Conservation (phyloP, 345 rosid genomes). For the Trapa bicornis region DNA sequence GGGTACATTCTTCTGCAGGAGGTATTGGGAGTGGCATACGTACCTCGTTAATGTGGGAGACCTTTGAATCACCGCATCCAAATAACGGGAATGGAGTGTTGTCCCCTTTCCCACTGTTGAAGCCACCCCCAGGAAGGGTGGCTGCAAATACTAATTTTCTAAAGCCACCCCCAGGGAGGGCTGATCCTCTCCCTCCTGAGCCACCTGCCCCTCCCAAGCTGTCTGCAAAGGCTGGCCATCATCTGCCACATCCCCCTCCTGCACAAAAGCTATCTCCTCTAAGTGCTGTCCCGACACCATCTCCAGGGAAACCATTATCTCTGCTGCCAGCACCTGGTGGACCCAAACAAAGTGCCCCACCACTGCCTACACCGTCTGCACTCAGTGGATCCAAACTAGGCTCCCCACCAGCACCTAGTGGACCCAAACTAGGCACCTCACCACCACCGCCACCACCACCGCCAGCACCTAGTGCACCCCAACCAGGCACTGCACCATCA, state of each 20-base stretch:
- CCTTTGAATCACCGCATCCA: conserved; percentile 12
- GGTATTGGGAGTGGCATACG: conserved; percentile 10
- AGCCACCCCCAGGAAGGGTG: conserved; percentile 72
- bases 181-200: conserved; percentile 67
- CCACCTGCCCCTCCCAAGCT: conserved; percentile 58
- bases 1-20: too few relatives aligned
- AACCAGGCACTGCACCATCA: not conserved
- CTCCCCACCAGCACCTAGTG: conserved; percentile 7
- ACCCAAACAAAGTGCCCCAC: conserved; percentile 47
- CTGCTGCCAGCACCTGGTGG: conserved; percentile 17
- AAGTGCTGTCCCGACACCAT: conserved; percentile 15
- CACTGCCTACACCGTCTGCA: conserved; percentile 23
- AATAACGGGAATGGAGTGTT: conserved; percentile 10
- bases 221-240: conserved; percentile 21
- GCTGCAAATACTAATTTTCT: conserved; percentile 12
- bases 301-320: conserved; percentile 24
- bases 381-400: not conserved
- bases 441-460: conserved; percentile 31
- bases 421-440: conserved; percentile 42
- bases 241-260: conserved; percentile 39
- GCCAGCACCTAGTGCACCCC: not conserved
- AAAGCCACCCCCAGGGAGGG: conserved; percentile 63
- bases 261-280: conserved; percentile 32
- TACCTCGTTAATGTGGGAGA: conserved; percentile 10
- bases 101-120: conserved; percentile 33